Base-by-base conservation (phyloP, 2,329 filamentous ascomycete species). In the Simplicillium sp. region DNA sequence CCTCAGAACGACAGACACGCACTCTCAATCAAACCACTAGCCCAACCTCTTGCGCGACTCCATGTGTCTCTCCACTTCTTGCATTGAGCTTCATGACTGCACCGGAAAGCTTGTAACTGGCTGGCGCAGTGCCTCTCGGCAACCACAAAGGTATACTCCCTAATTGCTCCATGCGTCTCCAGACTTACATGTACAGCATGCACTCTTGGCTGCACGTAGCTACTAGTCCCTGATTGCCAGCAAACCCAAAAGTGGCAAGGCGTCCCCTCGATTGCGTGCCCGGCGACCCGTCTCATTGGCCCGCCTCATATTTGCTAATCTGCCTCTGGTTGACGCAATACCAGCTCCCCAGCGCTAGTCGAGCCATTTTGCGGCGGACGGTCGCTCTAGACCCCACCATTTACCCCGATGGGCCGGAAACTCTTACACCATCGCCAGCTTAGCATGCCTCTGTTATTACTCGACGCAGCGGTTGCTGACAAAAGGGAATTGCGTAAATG, bases 271-370 rank as follows among this genome's bases (percentile, higher is more conserved):
- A 56, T 56, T 54, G 51, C 54, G 54, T 56, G 54, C 50, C 54
- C 46, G 42, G 38, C 37, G 34, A 38, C 38, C 16, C 37, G 40
- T 41, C 50, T 47, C 44, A 55, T 54, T 54, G 52, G 53, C 51
- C 39, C 40, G 34, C 38, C 11, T 16, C 33, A 34, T 34, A 55
- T 56, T 50, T 44, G 53, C 49, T 46, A 51, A 55, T 55, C 44
- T 48, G 38, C 44, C 46, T 44, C 44, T 48, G 43, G 43, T 49
- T 56, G 54, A 56, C 54, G 54, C 54, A 53, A 56, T 56, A 37
- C 13, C 32, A 18, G 11, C 32, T 36, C 33, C 32, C n/a, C 20
- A 25, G 20, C 20, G 20, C 20, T 25, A 25, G 20, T 28, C 7
- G 6, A 36, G 20, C 17, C 25, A 14, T 32, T 25, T 13, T 14